Conservation (phyloP, 768 basidiomycete species). For the Lactarius sp. region DNA sequence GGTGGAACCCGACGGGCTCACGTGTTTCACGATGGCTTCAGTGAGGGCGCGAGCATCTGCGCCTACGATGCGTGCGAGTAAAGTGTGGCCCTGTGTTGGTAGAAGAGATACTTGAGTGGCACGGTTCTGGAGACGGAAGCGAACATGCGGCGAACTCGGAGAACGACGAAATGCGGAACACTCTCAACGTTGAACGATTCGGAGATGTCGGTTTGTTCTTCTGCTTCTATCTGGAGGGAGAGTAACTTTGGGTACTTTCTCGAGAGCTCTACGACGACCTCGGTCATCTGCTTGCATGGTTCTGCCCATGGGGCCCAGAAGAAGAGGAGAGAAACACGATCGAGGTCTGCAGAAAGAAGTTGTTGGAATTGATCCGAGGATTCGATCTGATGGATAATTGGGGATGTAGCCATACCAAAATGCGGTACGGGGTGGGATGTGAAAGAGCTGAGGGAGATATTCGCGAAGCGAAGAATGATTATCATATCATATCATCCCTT, state of each 20-base stretch:
- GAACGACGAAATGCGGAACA: slow-evolving; percentile 80
- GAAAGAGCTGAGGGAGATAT: neutral
- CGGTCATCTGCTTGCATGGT: slow-evolving; percentile 87
- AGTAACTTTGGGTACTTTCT: slow-evolving; percentile 63
- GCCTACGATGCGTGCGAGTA: slow-evolving; percentile 74
- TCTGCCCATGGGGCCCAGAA: slow-evolving; percentile 95
- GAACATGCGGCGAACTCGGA: slow-evolving; percentile 50
- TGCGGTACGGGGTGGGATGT: neutral
- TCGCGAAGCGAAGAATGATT: too few species aligned
- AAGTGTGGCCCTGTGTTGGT: slow-evolving; percentile 70
- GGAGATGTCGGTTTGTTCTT: slow-evolving; percentile 72
- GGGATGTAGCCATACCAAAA: slow-evolving; percentile 2
- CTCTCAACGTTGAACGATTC: slow-evolving; percentile 90
- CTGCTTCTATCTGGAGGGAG: slow-evolving; percentile 82
- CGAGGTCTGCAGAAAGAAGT: slow-evolving; percentile 70
- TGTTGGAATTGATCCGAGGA: slow-evolving; percentile 70
- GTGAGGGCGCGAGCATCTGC: slow-evolving; percentile 70
- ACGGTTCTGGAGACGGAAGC: neutral
- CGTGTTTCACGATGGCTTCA: slow-evolving; percentile 54
- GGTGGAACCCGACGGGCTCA: slow-evolving; percentile 31
- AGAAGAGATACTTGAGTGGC: neutral
- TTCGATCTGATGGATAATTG: slow-evolving; percentile 45
- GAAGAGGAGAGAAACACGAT: slow-evolving; percentile 79
- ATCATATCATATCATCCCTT: neutral
- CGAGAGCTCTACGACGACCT: slow-evolving; percentile 67